Evolutionary conservation across 345 rosid species (phyloP).

Genomic region (Litchi chinensis): DNA sequence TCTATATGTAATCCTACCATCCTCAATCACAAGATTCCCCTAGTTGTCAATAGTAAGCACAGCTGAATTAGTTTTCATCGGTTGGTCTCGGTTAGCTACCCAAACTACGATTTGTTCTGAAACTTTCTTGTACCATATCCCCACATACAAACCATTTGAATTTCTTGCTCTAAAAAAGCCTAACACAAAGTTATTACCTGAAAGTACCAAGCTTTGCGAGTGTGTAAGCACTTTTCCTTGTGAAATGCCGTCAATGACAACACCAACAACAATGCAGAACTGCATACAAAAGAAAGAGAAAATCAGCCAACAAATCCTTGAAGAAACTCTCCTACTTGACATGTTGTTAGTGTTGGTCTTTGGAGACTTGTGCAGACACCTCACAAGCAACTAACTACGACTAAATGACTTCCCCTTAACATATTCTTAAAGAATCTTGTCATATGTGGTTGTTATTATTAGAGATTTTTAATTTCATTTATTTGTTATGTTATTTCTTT

Average conservation of each 20-base stretch:
- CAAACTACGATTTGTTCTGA: neutral
- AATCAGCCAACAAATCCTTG: neutral
- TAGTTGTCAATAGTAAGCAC: neutral
- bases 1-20: neutral
- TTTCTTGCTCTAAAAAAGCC: neutral
- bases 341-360: neutral
- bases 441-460: no score
- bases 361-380: neutral
- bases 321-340: neutral
- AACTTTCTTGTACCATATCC: neutral
- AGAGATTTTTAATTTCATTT: no score
- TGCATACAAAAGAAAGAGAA: neutral
- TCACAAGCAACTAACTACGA: neutral
- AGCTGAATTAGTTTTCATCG: neutral
- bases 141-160: neutral
- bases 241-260: no score
- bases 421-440: no score
- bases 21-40: neutral
- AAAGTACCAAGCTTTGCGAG: constrained; percentile 6
- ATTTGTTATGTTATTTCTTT: no score
- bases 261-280: neutral
- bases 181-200: no score
- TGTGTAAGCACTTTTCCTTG: neutral
- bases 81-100: neutral
- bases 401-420: neutral